phyloP scores from a whole-genome alignment of 768 basidiomycete genomes.

The Multifurca ochricompacta region DNA sequence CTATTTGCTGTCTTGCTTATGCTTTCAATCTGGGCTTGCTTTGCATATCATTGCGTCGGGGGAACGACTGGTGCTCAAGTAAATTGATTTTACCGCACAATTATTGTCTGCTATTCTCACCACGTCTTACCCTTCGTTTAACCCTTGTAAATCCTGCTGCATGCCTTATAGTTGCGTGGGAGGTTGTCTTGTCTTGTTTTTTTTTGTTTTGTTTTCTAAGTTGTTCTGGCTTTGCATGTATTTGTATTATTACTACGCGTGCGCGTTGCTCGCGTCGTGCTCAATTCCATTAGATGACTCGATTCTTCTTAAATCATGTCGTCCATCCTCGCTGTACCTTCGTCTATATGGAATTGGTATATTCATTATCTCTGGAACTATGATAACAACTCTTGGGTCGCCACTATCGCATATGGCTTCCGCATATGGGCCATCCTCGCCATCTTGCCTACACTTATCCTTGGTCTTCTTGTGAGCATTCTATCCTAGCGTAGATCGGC shows the following conservation, averaged over 20 bases:
- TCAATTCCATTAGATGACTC: neutral
- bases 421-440: conserved; percentile 54
- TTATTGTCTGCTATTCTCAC: neutral
- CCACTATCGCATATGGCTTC: conserved; percentile 50
- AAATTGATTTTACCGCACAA: neutral
- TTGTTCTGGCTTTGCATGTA: conserved; percentile 5
- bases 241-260: neutral
- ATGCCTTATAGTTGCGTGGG: neutral
- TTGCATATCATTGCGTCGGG: conserved; percentile 1
- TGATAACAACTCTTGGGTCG: conserved; percentile 57
- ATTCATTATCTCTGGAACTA: conserved; percentile 58
- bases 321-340: conserved; percentile 31
- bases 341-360: conserved; percentile 51
- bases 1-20: conserved; percentile 14
- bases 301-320: conserved; percentile 7
- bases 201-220: neutral
- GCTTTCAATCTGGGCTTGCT: conserved; percentile 3
- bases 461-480: conserved; percentile 57
- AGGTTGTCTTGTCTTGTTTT: neutral
- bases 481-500: conserved; percentile 1
- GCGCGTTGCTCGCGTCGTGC: neutral
- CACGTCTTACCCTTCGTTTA: neutral
- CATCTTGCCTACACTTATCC: conserved; percentile 42
- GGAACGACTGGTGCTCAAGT: neutral
- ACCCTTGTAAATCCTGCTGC: neutral